Evolutionary conservation across 805 yeast species (phyloP).

Genomic region (Lachancea waltii): DNA sequence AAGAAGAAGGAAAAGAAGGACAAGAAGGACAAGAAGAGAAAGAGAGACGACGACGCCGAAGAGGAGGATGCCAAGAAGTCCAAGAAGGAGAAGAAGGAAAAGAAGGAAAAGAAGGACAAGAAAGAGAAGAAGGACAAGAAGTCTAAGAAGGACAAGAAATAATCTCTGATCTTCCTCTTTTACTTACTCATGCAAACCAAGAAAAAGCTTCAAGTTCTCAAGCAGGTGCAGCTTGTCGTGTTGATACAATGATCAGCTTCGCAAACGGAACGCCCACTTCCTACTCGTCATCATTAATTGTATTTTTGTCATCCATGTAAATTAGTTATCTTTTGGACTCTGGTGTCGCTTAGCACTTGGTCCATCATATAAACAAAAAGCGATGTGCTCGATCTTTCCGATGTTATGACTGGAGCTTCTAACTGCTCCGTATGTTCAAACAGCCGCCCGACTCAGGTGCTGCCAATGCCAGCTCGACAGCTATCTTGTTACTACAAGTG

Average conservation of each 20-base stretch:
- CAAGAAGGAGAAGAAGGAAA: constrained; percentile 34
- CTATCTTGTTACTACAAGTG: not conserved
- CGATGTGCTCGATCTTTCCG: constrained; percentile 1
- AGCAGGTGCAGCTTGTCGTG: not conserved
- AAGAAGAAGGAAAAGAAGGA: constrained; percentile 31
- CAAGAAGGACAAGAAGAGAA: constrained; percentile 32
- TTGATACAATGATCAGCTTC: not conserved
- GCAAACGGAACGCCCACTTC: not conserved
- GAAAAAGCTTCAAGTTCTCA: not conserved
- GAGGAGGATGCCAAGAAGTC: constrained; percentile 30
- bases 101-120: constrained; percentile 16
- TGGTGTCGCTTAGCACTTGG: constrained; percentile 5
- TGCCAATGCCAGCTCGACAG: not conserved
- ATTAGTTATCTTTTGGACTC: constrained; percentile 8
- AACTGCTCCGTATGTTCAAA: no score
- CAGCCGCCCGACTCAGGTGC: no score
- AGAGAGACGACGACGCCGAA: constrained; percentile 28
- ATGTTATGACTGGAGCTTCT: not conserved
- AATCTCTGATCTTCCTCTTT: not conserved
- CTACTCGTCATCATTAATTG: constrained; percentile 8
- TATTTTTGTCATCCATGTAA: constrained; percentile 9
- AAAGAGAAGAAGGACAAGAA: constrained; percentile 7
- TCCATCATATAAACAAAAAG: constrained; percentile 2
- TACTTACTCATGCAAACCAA: constrained; percentile 1
- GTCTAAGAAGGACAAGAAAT: constrained; percentile 8